Evolutionary conservation across 2,329 filamentous ascomycete species (phyloP).

Genomic region (Alternaria consortialis): DNA sequence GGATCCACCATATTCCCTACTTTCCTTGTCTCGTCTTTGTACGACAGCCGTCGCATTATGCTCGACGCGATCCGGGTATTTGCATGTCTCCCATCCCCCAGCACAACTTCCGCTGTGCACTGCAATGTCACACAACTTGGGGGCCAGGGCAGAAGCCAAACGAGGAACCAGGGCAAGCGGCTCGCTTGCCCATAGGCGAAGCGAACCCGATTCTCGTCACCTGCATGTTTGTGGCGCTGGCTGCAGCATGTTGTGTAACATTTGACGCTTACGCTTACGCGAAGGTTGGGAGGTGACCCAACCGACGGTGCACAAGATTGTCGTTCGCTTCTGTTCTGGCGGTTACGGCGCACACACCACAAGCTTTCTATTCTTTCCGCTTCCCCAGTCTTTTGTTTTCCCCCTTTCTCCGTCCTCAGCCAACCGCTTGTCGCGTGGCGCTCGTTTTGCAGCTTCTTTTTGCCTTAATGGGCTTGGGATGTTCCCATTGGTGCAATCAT

Average conservation of each 20-base stretch:
- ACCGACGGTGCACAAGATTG: constrained; percentile 21
- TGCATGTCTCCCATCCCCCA: constrained; percentile 18
- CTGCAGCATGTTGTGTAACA: constrained; percentile 37
- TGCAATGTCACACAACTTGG: constrained; percentile 31
- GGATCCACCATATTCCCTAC: background rate
- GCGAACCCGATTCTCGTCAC: constrained; percentile 19
- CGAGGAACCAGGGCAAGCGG: constrained; percentile 29
- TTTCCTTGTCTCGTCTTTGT: constrained; percentile 22
- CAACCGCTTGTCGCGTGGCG: background rate
- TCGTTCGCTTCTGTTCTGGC: constrained; percentile 21
- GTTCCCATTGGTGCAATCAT: background rate
- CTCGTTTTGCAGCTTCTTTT: background rate
- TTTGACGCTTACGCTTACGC: constrained; percentile 16
- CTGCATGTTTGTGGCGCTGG: constrained; percentile 32
- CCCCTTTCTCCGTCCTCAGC: background rate
- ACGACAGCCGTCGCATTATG: constrained; percentile 45
- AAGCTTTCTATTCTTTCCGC: background rate
- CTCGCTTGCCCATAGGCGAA: background rate
- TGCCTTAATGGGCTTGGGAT: too few relatives aligned
- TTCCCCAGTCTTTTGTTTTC: background rate
- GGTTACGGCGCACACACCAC: constrained; percentile 1
- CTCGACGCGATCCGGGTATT: constrained; percentile 27
- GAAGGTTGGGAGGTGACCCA: background rate
- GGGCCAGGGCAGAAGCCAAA: constrained; percentile 1
- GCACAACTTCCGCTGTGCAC: constrained; percentile 5